Evolutionary conservation across 352 stramenopile genomes (phyloP).

Genomic region (Elongisporangium anandrum): DNA sequence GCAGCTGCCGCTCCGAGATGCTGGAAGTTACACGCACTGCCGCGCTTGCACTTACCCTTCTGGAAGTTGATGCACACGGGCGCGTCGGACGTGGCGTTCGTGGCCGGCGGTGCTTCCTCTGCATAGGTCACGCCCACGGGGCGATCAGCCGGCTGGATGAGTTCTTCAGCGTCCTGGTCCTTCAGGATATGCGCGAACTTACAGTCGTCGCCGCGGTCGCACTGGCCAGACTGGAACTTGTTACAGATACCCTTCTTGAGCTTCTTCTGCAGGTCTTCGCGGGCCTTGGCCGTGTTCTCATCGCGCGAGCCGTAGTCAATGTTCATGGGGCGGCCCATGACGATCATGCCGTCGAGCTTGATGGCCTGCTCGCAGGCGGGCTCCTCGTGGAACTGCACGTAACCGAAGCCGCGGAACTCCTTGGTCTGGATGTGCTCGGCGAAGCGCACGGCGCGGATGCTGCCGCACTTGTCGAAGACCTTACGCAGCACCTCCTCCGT

Average conservation of each 20-base stretch:
- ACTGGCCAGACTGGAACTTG: slow-evolving; percentile 64
- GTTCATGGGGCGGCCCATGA: slow-evolving; percentile 82
- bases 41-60: slow-evolving; percentile 72
- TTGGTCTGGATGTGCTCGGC: slow-evolving; percentile 83
- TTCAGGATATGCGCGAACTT: slow-evolving; percentile 73
- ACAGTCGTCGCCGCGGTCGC: slow-evolving; percentile 52
- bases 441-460: slow-evolving; percentile 77
- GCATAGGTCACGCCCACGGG: slow-evolving; percentile 15
- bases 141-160: slow-evolving; percentile 30
- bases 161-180: slow-evolving; percentile 48
- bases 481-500: slow-evolving; percentile 85
- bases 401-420: slow-evolving; percentile 82
- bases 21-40: slow-evolving; percentile 47
- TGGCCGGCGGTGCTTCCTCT: slow-evolving; percentile 19
- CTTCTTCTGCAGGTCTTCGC: slow-evolving; percentile 71
- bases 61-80: slow-evolving; percentile 72
- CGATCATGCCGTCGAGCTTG: slow-evolving; percentile 66
- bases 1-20: slow-evolving; percentile 26
- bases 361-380: slow-evolving; percentile 85
- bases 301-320: slow-evolving; percentile 75
- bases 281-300: slow-evolving; percentile 56
- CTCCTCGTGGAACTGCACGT: slow-evolving; percentile 93
- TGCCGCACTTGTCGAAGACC: slow-evolving; percentile 73
- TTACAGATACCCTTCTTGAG: slow-evolving; percentile 74
- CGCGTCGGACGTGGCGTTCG: slow-evolving; percentile 33